Conservation (phyloP, 805 yeast species). For the Zygosaccharomyces bailii region DNA sequence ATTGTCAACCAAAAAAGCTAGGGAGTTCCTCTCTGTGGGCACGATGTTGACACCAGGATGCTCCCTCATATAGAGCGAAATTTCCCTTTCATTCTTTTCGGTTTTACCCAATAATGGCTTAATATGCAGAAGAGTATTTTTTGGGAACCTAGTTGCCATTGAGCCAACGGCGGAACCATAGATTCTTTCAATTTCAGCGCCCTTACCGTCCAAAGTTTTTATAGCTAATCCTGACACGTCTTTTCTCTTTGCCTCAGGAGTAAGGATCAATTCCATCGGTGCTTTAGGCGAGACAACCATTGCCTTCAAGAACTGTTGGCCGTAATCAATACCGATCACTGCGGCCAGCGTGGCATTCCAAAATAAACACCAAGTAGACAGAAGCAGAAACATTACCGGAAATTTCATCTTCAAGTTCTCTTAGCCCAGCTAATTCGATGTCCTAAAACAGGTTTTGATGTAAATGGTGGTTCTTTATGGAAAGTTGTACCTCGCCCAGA, state of each 20-base stretch:
- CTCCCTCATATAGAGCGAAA: conserved; percentile 44
- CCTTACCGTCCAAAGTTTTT: conserved; percentile 39
- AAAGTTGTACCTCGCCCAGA: not conserved
- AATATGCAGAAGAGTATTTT: conserved; percentile 58
- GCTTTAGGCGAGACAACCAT: conserved; percentile 87
- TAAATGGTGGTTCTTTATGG: too few relatives aligned
- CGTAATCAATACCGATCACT: conserved; percentile 83
- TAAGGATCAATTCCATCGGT: conserved; percentile 80
- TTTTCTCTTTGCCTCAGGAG: conserved; percentile 89
- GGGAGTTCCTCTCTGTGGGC: conserved; percentile 47
- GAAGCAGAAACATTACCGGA: conserved; percentile 8
- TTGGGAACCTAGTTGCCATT: conserved; percentile 70
- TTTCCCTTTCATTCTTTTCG: conserved; percentile 42
- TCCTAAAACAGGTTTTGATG: not conserved
- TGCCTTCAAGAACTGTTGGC: conserved; percentile 83
- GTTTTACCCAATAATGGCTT: conserved; percentile 71
- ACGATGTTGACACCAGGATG: conserved; percentile 61
- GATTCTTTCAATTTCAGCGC: conserved; percentile 57
- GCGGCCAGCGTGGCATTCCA: conserved; percentile 43
- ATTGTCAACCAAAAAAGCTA: conserved; percentile 53
- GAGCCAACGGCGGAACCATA: conserved; percentile 76
- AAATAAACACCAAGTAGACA: conserved; percentile 16
- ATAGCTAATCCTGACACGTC: conserved; percentile 78
- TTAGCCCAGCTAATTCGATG: not conserved
- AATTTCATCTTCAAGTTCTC: conserved; percentile 8